Percentiles rank a stretch among this genome's conserved stretches.
Conservation (phyloP, 2,329 filamentous ascomycete species). For the Aspergillus novoparasiticus region DNA sequence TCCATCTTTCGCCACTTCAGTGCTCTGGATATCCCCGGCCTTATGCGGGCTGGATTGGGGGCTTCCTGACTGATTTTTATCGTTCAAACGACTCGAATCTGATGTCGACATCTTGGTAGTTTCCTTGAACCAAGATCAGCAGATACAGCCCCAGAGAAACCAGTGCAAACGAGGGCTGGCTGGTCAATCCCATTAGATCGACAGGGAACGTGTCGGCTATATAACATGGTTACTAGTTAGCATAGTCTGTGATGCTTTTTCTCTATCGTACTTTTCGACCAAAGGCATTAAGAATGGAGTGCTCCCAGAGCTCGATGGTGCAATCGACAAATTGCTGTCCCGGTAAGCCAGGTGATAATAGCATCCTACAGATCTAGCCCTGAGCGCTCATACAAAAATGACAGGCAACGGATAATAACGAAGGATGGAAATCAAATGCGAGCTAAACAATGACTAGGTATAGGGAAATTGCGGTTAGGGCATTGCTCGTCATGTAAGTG, state of each 20-base stretch:
- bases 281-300: not conserved
- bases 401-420: not conserved
- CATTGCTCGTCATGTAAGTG: slow-evolving; percentile 3
- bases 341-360: not conserved
- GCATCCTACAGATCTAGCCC: not conserved
- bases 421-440: not conserved
- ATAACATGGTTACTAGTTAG: not conserved
- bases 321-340: not conserved
- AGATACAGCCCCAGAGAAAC: not conserved
- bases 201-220: not conserved
- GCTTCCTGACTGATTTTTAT: not conserved
- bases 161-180: not conserved
- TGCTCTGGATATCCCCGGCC: not conserved
- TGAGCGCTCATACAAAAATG: not conserved
- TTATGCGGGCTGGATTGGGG: not conserved
- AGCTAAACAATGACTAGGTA: not conserved
- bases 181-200: not conserved
- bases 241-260: not conserved
- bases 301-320: not conserved
- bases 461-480: not conserved
- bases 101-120: not conserved
- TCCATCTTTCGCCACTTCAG: not conserved
- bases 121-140: not conserved
- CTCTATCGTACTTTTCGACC: not conserved
- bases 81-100: not conserved